Evolutionary conservation across 176 grass and related monocot species (phyloP).

Genomic region (Pontederia paniculata): DNA sequence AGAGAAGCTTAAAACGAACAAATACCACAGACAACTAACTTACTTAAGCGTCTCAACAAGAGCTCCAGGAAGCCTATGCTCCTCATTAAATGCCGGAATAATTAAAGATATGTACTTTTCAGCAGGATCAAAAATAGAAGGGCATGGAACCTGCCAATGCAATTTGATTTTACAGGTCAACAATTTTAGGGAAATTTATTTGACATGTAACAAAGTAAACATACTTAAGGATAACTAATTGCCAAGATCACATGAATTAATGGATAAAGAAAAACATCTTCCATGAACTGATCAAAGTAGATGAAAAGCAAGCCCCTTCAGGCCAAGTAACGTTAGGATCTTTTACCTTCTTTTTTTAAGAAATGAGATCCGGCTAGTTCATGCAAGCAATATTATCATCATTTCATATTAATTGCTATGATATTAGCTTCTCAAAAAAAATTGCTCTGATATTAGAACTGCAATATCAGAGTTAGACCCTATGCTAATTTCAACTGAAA

Average conservation of each 20-base stretch:
- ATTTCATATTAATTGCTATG: too few relatives aligned
- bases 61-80: slow-evolving; percentile 56
- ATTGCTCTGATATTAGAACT: too few relatives aligned
- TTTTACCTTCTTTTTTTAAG: too few relatives aligned
- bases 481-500: too few relatives aligned
- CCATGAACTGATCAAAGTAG: too few relatives aligned
- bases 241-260: neutral
- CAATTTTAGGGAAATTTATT: neutral
- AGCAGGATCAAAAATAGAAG: slow-evolving; percentile 66
- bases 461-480: too few relatives aligned
- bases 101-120: slow-evolving; percentile 88
- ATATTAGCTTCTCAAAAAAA: too few relatives aligned
- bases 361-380: too few relatives aligned
- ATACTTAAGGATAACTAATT: neutral
- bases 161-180: neutral
- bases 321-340: too few relatives aligned
- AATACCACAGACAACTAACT: slow-evolving; percentile 14
- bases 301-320: too few relatives aligned
- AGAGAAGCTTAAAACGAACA: slow-evolving; percentile 2
- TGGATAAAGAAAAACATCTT: neutral
- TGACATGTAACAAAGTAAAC: neutral
- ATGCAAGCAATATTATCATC: too few relatives aligned
- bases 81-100: slow-evolving; percentile 78
- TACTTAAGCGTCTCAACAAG: slow-evolving; percentile 70
- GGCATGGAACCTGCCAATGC: slow-evolving; percentile 51